Evolutionary conservation across 176 grass and related monocot genomes (phyloP).

Genomic region (Cenchrus americanus): DNA sequence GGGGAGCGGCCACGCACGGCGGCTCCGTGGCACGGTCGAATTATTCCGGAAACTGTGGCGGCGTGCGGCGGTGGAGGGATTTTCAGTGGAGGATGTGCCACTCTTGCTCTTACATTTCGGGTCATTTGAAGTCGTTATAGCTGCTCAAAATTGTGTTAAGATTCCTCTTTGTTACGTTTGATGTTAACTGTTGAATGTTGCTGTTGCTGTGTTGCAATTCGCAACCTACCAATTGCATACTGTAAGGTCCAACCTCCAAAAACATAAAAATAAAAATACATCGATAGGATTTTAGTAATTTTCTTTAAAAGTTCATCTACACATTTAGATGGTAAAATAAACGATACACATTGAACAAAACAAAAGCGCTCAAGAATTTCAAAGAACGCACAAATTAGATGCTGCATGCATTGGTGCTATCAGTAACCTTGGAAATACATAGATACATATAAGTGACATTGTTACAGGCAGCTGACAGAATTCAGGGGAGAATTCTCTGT

Average conservation of each 20-base stretch:
- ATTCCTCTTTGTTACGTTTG: not conserved
- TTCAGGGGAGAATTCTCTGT: not conserved
- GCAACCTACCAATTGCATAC: not conserved
- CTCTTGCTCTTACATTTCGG: slow-evolving; percentile 6
- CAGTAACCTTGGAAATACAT: not conserved
- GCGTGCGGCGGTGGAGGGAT: too few species aligned
- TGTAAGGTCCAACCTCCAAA: not conserved
- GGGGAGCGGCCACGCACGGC: too few species aligned
- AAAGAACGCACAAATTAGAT: not conserved
- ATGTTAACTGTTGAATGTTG: not conserved
- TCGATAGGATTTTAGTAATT: too few species aligned
- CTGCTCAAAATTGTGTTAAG: not conserved
- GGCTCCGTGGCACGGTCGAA: too few species aligned
- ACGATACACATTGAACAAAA: not conserved
- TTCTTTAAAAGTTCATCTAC: too few species aligned
- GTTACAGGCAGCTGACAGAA: too few species aligned
- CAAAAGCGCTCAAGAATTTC: not conserved
- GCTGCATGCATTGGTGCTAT: not conserved
- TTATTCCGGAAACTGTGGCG: too few species aligned
- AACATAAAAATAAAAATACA: too few species aligned
- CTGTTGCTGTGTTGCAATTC: not conserved
- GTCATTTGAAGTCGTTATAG: not conserved
- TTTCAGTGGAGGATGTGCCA: not conserved
- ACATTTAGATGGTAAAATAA: not conserved
- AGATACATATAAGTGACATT: too few species aligned